These are phyloP conservation scores for Podosphaera aphanis DNA, from an alignment of 2,329 filamentous ascomycete genomes.

Conservation along the genomic window DNA sequence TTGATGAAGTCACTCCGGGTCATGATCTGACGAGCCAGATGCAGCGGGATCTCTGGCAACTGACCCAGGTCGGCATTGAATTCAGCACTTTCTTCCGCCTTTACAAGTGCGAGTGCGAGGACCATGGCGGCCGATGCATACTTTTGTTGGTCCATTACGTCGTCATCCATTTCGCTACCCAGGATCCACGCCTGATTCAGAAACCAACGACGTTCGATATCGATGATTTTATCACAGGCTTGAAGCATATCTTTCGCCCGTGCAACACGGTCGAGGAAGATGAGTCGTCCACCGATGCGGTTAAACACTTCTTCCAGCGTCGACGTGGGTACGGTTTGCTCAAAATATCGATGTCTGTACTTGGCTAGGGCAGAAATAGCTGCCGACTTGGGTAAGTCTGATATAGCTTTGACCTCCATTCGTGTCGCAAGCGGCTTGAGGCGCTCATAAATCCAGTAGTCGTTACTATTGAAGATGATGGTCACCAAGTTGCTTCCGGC, in stretches of 20 bases:
- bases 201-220: conserved; percentile 55
- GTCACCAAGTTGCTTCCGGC: conserved; percentile 79
- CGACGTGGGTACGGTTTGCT: conserved; percentile 24
- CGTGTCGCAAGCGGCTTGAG: conserved; percentile 79
- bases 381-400: conserved; percentile 56
- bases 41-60: conserved; percentile 58
- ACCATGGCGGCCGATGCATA: conserved; percentile 89
- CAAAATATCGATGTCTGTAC: conserved; percentile 61
- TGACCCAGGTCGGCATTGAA: conserved; percentile 4
- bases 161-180: conserved; percentile 65
- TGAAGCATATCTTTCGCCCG: conserved; percentile 58
- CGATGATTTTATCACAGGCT: conserved; percentile 50
- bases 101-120: conserved; percentile 73
- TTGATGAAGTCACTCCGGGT: conserved; percentile 88
- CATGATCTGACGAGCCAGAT: conserved; percentile 78
- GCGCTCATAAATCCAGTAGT: conserved; percentile 96
- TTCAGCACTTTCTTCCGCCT: conserved; percentile 23
- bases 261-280: conserved; percentile 76
- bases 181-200: conserved; percentile 60
- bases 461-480: conserved; percentile 83
- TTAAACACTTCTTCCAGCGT: conserved; percentile 61
- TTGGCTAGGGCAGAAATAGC: conserved; percentile 55
- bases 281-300: conserved; percentile 65
- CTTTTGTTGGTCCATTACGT: conserved; percentile 96
- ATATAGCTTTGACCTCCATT: conserved; percentile 78